These are phyloP conservation scores for Pseudoscleropodium purum DNA, from an alignment of 225 moss, liverwort and hornwort genomes.

Conservation along the genomic window DNA sequence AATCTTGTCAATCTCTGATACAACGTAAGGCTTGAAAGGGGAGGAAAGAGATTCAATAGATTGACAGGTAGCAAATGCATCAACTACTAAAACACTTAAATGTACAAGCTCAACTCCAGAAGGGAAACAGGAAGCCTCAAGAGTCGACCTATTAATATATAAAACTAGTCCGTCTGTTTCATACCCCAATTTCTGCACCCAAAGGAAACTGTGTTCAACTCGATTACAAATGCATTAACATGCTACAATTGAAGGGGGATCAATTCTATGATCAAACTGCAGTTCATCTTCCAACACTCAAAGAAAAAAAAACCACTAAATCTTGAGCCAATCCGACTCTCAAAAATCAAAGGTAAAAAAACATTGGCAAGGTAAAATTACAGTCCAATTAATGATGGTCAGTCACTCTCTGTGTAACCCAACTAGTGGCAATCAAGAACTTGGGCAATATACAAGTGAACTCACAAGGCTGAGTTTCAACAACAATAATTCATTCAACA, in stretches of 20 bases:
- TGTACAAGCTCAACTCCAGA: neutral
- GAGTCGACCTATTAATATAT: neutral
- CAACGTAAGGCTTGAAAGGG: neutral
- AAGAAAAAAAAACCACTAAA: neutral
- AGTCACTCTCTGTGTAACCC: neutral
- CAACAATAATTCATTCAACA: neutral
- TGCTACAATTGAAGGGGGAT: neutral
- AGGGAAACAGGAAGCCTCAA: neutral
- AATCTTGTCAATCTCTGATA: neutral
- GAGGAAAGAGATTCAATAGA: neutral
- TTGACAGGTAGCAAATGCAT: neutral
- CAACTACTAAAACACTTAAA: neutral
- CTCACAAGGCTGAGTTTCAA: neutral
- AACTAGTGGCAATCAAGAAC: conserved; percentile 2
- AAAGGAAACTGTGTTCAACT: neutral
- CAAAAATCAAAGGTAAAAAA: conserved; percentile 1
- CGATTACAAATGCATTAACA: conserved; percentile 13
- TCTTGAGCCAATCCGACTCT: neutral
- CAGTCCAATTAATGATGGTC: neutral
- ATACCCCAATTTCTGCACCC: neutral
- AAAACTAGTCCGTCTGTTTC: neutral
- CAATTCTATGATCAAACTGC: neutral
- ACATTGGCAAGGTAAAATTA: neutral
- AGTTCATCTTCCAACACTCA: neutral
- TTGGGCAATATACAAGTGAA: neutral